Percentiles rank a stretch among this genome's conserved stretches.
Conservation (phyloP, 441 rosid genomes). For the Arabidopsis lyrata region DNA sequence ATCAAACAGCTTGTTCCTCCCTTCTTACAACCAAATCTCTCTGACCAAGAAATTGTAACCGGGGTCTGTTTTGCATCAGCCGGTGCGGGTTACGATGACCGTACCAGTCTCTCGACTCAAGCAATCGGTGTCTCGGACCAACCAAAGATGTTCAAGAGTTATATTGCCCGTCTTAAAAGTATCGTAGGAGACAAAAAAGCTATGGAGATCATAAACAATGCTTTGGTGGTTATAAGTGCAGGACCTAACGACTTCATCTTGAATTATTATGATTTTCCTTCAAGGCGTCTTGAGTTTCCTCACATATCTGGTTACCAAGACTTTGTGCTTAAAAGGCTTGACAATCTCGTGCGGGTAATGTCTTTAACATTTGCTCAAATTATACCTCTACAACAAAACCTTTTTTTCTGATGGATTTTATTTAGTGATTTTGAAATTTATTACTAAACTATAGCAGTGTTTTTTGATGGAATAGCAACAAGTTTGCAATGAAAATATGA, state of each 20-base stretch:
- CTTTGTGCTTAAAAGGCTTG: conserved; percentile 48
- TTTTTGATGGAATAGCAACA: background rate
- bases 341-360: conserved; percentile 49
- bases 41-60: conserved; percentile 49
- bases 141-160: conserved; percentile 48
- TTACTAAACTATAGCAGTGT: too few species aligned
- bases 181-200: conserved; percentile 55
- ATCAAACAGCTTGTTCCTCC: conserved; percentile 61
- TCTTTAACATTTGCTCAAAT: background rate
- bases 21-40: conserved; percentile 54
- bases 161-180: conserved; percentile 48
- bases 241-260: conserved; percentile 59
- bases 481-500: background rate
- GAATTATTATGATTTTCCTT: conserved; percentile 53
- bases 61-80: conserved; percentile 72
- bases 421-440: too few species aligned
- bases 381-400: background rate
- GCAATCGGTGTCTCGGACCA: conserved; percentile 54
- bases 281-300: conserved; percentile 47
- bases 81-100: conserved; percentile 63
- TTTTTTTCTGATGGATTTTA: too few species aligned
- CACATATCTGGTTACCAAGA: conserved; percentile 48
- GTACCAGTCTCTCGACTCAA: conserved; percentile 34
- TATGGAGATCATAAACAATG: conserved; percentile 43
- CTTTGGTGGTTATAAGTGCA: conserved; percentile 55